Conservation (phyloP, 129 eudicot genomes). For the Lactuca saligna region DNA sequence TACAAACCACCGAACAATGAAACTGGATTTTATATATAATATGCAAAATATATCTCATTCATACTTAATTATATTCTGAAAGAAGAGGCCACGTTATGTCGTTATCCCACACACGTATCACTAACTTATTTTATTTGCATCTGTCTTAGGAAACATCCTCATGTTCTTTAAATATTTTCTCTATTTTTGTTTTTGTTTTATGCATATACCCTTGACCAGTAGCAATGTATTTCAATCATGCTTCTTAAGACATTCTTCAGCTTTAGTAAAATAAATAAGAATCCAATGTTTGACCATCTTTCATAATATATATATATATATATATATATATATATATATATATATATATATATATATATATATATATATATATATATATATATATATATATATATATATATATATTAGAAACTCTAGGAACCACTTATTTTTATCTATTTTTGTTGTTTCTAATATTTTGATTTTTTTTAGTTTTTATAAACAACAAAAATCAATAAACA, state of each 20-base stretch:
- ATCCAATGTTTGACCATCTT: constrained; percentile 30
- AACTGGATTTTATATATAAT: background rate
- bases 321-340: no score
- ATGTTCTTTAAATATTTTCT: constrained; percentile 28
- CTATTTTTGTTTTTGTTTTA: constrained; percentile 14
- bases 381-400: no score
- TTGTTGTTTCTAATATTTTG: no score
- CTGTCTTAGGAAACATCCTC: constrained; percentile 32
- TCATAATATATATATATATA: no score
- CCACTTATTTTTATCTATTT: no score
- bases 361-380: no score
- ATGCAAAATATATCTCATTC: background rate
- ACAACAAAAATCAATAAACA: no score
- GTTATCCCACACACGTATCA: constrained; percentile 24
- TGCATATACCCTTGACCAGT: constrained; percentile 11
- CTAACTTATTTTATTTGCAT: constrained; percentile 19
- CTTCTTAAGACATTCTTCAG: constrained; percentile 25
- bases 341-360: no score
- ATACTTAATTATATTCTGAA: background rate
- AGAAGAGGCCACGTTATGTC: constrained; percentile 21
- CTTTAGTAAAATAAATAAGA: background rate
- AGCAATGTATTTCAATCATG: constrained; percentile 27
- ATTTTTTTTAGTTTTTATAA: no score
- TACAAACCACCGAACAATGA: background rate
- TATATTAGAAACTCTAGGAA: no score